These are phyloP conservation scores for Capsicum baccatum DNA, from an alignment of 257 asterid species.

Conservation along the genomic window DNA sequence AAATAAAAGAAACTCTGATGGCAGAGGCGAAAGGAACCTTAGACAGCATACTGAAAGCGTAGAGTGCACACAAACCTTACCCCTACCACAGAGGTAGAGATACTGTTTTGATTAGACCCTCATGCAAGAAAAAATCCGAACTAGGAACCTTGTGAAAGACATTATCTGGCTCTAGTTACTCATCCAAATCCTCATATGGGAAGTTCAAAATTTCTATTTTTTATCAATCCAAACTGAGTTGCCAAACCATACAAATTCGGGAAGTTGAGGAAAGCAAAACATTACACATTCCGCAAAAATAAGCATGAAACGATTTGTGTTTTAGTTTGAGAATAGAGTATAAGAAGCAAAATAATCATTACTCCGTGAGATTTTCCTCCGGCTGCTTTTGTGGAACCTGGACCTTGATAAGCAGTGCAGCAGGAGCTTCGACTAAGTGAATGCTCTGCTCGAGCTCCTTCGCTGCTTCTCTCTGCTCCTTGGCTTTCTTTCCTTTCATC, in stretches of 20 bases:
- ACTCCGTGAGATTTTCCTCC: slow-evolving; percentile 47
- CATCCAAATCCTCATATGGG: no score
- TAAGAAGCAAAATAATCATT: slow-evolving; percentile 24
- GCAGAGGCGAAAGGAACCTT: background rate
- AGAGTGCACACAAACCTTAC: no score
- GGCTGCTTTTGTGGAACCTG: slow-evolving; percentile 32
- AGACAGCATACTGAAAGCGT: no score
- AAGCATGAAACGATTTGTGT: background rate
- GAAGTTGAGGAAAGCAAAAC: background rate
- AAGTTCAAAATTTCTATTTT: no score
- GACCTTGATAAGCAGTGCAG: slow-evolving; percentile 25
- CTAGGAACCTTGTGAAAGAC: background rate
- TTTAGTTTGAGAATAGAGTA: background rate
- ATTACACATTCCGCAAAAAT: background rate
- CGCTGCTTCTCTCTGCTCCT: slow-evolving; percentile 48
- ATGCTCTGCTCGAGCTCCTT: slow-evolving; percentile 64
- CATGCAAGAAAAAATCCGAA: no score
- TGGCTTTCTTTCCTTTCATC: slow-evolving; percentile 62
- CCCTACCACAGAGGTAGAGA: no score
- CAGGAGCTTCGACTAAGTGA: slow-evolving; percentile 67
- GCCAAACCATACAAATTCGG: background rate
- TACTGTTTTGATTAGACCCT: no score
- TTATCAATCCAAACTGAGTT: background rate
- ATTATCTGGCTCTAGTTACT: no score
- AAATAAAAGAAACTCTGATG: background rate